phyloP scores from a whole-genome alignment of 2,329 filamentous ascomycete genomes.

The Phaeosphaeria sp. region DNA sequence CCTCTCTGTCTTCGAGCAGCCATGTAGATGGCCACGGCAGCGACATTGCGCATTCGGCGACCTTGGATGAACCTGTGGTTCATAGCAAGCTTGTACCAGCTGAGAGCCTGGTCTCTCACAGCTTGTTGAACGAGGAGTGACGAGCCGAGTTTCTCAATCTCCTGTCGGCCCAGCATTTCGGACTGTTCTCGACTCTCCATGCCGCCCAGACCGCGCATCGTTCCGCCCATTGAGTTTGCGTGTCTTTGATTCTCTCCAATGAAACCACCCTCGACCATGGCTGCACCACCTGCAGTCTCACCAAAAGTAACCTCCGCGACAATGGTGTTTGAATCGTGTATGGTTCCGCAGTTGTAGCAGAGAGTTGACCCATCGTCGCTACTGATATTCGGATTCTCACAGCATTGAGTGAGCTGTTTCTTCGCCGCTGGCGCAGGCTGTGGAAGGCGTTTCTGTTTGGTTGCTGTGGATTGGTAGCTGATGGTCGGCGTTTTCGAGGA shows the following conservation, averaged over 20 bases:
- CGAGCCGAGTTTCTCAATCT: conserved; percentile 49
- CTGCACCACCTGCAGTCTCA: conserved; percentile 83
- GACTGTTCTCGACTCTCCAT: conserved; percentile 67
- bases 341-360: conserved; percentile 83
- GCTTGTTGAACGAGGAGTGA: conserved; percentile 47
- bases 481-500: conserved; percentile 20
- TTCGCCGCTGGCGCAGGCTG: conserved; percentile 16
- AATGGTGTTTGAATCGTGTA: conserved; percentile 86
- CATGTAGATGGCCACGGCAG: conserved; percentile 89
- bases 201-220: conserved; percentile 55
- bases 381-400: conserved; percentile 33
- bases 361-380: conserved; percentile 24
- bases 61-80: conserved; percentile 70
- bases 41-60: conserved; percentile 82
- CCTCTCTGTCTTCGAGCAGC: conserved; percentile 80
- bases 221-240: conserved; percentile 65
- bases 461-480: conserved; percentile 22
- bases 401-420: conserved; percentile 28
- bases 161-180: conserved; percentile 62
- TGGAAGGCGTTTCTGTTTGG: conserved; percentile 28
- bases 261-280: conserved; percentile 88
- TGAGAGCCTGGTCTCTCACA: conserved; percentile 48
- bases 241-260: conserved; percentile 86
- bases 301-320: conserved; percentile 92
- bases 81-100: conserved; percentile 57